A percentile compares a stretch with the other conserved stretches of the same genome.
These are phyloP conservation scores for Blastobotrys peoriensis DNA, from an alignment of 805 yeast genomes.

Conservation along the genomic window DNA sequence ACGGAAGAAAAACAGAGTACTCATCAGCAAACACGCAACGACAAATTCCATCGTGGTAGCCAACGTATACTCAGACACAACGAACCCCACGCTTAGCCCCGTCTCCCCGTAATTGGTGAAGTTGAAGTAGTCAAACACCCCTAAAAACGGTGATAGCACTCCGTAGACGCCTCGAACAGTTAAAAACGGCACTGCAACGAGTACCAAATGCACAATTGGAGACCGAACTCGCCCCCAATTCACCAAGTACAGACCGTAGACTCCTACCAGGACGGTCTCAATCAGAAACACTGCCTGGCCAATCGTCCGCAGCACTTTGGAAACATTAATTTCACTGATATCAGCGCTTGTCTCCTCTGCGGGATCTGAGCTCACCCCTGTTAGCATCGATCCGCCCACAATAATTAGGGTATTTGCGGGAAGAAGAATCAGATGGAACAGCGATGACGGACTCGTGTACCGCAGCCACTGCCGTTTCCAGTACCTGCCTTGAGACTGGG, in stretches of 20 bases:
- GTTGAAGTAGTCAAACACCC: constrained; percentile 11
- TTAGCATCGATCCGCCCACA: constrained; percentile 14
- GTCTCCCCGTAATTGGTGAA: constrained; percentile 8
- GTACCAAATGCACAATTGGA: constrained; percentile 8
- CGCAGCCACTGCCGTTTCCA: too few relatives aligned
- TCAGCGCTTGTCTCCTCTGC: constrained; percentile 2
- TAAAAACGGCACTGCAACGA: constrained; percentile 11
- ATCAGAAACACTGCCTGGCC: constrained; percentile 15
- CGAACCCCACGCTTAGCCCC: constrained; percentile 7
- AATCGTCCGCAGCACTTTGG: constrained; percentile 10
- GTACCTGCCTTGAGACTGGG: background rate
- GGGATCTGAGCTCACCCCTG: constrained; percentile 4
- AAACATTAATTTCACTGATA: constrained; percentile 2
- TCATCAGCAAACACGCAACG: constrained; percentile 6
- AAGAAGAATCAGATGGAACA: constrained; percentile 10
- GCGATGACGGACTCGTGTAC: constrained; percentile 4
- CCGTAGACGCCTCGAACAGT: constrained; percentile 17
- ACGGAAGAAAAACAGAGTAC: too few relatives aligned
- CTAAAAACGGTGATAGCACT: constrained; percentile 11
- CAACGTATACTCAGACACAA: constrained; percentile 15
- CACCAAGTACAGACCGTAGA: constrained; percentile 1
- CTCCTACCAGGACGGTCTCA: constrained; percentile 6
- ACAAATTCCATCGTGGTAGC: constrained; percentile 17
- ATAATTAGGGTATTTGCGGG: constrained; percentile 13
- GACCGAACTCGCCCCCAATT: constrained; percentile 4